These are phyloP conservation scores for Lasiodiplodia gonubiensis DNA, from an alignment of 2,329 filamentous ascomycete species.

Conservation along the genomic window DNA sequence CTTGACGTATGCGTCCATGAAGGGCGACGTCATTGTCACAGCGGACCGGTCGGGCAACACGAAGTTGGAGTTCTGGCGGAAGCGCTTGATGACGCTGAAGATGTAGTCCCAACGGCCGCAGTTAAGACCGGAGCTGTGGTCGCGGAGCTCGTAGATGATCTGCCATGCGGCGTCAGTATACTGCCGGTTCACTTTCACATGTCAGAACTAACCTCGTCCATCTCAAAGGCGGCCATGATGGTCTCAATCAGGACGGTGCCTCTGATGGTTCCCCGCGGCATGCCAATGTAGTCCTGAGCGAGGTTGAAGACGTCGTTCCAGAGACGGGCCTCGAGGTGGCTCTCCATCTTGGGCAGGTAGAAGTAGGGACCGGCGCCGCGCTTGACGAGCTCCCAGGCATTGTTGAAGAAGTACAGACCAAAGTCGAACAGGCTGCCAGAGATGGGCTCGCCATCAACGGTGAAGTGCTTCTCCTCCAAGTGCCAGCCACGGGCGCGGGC, in stretches of 20 bases:
- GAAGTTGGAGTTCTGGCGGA: slow-evolving; percentile 92
- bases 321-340: slow-evolving; percentile 91
- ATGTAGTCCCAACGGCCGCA: slow-evolving; percentile 99
- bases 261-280: slow-evolving; percentile 89
- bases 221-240: slow-evolving; percentile 96
- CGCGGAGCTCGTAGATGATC: slow-evolving; percentile 98
- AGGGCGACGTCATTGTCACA: slow-evolving; percentile 97
- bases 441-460: slow-evolving; percentile 91
- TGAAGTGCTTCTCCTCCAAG: slow-evolving; percentile 97
- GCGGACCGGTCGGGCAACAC: slow-evolving; percentile 88
- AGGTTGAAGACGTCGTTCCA: slow-evolving; percentile 99
- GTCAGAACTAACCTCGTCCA: slow-evolving; percentile 73
- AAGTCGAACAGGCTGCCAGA: slow-evolving; percentile 95
- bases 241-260: slow-evolving; percentile 97
- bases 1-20: slow-evolving; percentile 98
- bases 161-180: slow-evolving; percentile 32
- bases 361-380: slow-evolving; percentile 92
- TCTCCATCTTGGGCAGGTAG: slow-evolving; percentile 98
- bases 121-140: slow-evolving; percentile 95
- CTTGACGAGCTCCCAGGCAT: slow-evolving; percentile 84
- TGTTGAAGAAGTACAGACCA: slow-evolving; percentile 99
- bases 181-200: neutral
- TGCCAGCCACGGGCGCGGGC: slow-evolving; percentile 97
- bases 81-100: slow-evolving; percentile 99
- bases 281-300: slow-evolving; percentile 88